Evolutionary conservation across 768 basidiomycete genomes (phyloP), one percentile per base, ranked within the genome.

Genomic region (Rhizopogon rudus): DNA sequence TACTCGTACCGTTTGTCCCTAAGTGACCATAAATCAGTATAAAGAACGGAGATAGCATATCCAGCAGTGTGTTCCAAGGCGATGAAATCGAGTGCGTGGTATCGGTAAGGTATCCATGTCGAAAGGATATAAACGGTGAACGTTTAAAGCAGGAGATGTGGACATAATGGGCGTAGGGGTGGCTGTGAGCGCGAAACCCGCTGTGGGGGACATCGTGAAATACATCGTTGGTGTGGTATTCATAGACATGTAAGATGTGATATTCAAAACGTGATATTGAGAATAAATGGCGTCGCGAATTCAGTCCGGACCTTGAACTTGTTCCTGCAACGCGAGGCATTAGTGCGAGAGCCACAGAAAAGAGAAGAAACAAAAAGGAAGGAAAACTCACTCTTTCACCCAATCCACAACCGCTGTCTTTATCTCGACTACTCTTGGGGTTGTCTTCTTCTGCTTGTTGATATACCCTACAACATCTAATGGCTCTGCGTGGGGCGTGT

Each of bases 241-340:
- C 7, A 13, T 20, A 31, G 12, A 17, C 31, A 5, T 20, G 17
- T 35, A 35, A 49, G 20, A 48, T 51, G 45, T 40, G 20, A 49
- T 10, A 40, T 22, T 53, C 16, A 56, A 45, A 49, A 29, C 5
- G 54, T 65, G 37, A 71, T 50, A 12, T 58, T 54, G 57, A 61
- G 12, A 20, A 55, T 51, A n/a, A 44, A 45, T 13, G 17, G 33
- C 6, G 46, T 55, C 17, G 9, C 14, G 7, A 10, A 1, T 4
- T 33, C 12, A 50, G 7, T 6, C 0, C 22, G 9, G 1, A 44
- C 25, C 9, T n/a, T 45, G n/a, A 69, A 68, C 28, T 60, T 20
- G 46, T 71, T 54, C 37, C 67, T 68, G 20, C 16, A 45, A 50
- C 22, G 28, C 20, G 22, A 42, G 3, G 2, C 29, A 13, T 42